phyloP scores from a whole-genome alignment of 2,329 filamentous ascomycete species.

The Talaromyces marneffei region DNA sequence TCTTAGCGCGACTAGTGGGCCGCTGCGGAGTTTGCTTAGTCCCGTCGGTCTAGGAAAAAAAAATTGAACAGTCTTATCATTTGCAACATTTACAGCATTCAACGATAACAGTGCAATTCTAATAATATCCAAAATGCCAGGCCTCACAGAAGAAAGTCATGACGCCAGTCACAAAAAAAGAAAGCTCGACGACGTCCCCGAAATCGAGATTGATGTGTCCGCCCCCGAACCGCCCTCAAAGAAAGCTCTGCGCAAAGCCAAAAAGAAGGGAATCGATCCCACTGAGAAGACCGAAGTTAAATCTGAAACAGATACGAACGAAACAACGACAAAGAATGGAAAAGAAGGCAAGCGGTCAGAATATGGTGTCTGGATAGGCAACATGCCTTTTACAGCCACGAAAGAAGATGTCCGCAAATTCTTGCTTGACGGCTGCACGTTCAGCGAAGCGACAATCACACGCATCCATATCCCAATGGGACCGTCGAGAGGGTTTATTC shows the following conservation, averaged over 20 bases:
- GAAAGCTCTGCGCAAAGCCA: conserved; percentile 80
- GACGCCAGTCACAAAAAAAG: conserved; percentile 56
- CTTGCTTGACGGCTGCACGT: conserved; percentile 64
- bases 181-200: conserved; percentile 53
- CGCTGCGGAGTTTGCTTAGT: conserved; percentile 3
- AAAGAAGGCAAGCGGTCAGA: conserved; percentile 56
- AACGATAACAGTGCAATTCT: not conserved
- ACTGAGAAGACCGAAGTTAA: conserved; percentile 21
- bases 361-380: conserved; percentile 92
- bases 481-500: conserved; percentile 48
- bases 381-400: conserved; percentile 77
- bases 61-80: not conserved
- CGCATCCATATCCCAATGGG: conserved; percentile 71
- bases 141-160: conserved; percentile 19
- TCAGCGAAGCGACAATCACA: conserved; percentile 68
- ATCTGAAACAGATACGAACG: conserved; percentile 32
- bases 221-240: conserved; percentile 95
- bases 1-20: conserved; percentile 3
- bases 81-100: not conserved
- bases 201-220: conserved; percentile 82
- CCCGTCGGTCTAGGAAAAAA: not conserved
- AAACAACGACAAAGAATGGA: conserved; percentile 20
- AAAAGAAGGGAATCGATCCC: conserved; percentile 52
- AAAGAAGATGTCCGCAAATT: conserved; percentile 70
- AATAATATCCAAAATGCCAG: conserved; percentile 22